These are phyloP conservation scores for Pascua sp. DNA, from an alignment of 1,284 basidiomycete species.

Conservation along the genomic window DNA sequence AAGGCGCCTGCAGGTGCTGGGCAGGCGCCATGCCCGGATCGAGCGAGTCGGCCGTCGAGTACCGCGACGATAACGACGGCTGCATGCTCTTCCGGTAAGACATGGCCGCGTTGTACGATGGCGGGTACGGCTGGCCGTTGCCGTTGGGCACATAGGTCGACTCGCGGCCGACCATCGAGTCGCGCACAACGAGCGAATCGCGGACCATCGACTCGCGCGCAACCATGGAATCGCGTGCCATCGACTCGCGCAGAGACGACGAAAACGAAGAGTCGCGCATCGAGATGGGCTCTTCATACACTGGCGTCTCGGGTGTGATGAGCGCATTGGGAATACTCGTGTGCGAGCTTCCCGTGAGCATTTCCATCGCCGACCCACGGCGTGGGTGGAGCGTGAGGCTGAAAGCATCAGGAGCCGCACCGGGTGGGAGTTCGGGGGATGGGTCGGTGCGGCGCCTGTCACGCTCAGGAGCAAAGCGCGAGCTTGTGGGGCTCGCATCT, in stretches of 20 bases:
- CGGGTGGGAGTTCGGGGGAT: constrained; percentile 15
- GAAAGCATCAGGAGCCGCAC: constrained; percentile 3
- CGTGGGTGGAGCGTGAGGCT: background rate
- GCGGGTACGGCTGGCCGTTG: background rate
- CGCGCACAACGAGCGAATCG: background rate
- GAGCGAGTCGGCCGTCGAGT: constrained; percentile 14
- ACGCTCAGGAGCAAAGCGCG: constrained; percentile 26
- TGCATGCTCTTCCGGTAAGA: constrained; percentile 14
- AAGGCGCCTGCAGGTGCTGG: constrained; percentile 7
- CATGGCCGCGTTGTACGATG: background rate
- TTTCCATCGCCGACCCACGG: constrained; percentile 27
- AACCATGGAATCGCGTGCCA: background rate
- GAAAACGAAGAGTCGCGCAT: background rate
- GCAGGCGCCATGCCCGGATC: background rate
- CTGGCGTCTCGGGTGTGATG: constrained; percentile 2
- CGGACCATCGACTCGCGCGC: background rate
- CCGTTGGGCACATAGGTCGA: constrained; percentile 1
- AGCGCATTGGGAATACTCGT: constrained; percentile 1
- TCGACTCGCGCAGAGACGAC: background rate
- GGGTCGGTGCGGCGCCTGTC: constrained; percentile 12
- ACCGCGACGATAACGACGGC: constrained; percentile 16
- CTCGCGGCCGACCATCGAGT: constrained; percentile 1
- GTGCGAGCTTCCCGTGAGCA: constrained; percentile 20
- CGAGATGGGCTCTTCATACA: constrained; percentile 14
- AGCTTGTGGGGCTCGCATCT: constrained; percentile 38